phyloP scores from a whole-genome alignment of 2,329 filamentous ascomycete genomes.

The Talaromyces sp. region DNA sequence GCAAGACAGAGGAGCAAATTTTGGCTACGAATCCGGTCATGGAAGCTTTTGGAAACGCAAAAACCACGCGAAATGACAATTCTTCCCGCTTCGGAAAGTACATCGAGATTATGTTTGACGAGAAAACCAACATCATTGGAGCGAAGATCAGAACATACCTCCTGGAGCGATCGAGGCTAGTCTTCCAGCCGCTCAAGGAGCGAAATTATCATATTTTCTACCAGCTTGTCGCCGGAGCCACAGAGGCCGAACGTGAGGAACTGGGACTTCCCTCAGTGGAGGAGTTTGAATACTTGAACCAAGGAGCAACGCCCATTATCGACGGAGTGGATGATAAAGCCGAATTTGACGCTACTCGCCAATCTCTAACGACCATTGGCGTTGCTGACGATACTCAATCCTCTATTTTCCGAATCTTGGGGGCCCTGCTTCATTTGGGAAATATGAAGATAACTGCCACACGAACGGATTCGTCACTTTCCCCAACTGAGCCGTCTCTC shows the following conservation, averaged over 20 bases:
- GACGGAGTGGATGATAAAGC: constrained; percentile 94
- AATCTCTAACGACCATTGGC: constrained; percentile 82
- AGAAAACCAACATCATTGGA: constrained; percentile 91
- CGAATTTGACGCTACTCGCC: constrained; percentile 84
- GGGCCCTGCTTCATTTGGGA: constrained; percentile 86
- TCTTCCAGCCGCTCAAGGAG: constrained; percentile 96
- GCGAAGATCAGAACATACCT: constrained; percentile 96
- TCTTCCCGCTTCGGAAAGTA: constrained; percentile 99
- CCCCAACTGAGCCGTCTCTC: constrained; percentile 75
- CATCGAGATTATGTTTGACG: constrained; percentile 99
- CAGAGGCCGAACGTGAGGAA: constrained; percentile 74
- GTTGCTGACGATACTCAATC: constrained; percentile 69
- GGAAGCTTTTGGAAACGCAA: constrained; percentile 99
- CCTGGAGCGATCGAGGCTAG: constrained; percentile 87
- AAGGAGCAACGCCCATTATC: constrained; percentile 85
- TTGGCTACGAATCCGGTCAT: constrained; percentile 98
- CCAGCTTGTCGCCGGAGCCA: constrained; percentile 88
- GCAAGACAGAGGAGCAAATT: constrained; percentile 97
- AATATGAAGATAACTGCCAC: constrained; percentile 95
- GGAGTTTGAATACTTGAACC: constrained; percentile 93
- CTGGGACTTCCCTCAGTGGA: constrained; percentile 76
- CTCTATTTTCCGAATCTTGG: constrained; percentile 85
- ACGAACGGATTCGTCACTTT: constrained; percentile 78
- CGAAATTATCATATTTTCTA: constrained; percentile 99
- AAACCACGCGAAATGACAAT: constrained; percentile 99